phyloP scores from a whole-genome alignment of 768 basidiomycete species.

The Neoboletus brunneissimus region DNA sequence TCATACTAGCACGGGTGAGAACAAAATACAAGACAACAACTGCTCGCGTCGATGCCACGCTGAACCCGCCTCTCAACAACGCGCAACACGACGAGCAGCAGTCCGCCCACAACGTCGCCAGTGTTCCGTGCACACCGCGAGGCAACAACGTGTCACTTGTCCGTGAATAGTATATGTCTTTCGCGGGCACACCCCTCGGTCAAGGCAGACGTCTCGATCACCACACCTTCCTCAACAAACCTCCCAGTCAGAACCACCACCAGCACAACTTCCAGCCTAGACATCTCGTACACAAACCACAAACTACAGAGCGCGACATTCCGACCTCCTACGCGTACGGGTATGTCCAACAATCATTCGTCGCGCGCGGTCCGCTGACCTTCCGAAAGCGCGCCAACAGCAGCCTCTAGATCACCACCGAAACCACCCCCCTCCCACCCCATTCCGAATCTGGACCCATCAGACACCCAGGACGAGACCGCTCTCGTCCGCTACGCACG shows the following conservation, averaged over 20 bases:
- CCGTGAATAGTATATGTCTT: constrained; percentile 64
- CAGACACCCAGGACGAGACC: constrained; percentile 45
- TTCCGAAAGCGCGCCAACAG: constrained; percentile 50
- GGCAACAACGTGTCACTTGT: constrained; percentile 17
- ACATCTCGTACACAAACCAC: constrained; percentile 20
- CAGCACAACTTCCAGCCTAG: constrained; percentile 30
- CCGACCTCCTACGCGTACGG: constrained; percentile 71
- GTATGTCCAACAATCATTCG: constrained; percentile 36
- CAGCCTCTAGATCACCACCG: constrained; percentile 57
- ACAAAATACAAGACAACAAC: constrained; percentile 29
- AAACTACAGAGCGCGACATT: constrained; percentile 40
- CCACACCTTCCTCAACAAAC: constrained; percentile 70
- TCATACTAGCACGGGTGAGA: neutral
- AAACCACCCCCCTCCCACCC: constrained; percentile 38
- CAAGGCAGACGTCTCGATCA: constrained; percentile 87
- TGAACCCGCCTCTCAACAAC: neutral
- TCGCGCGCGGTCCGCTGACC: constrained; percentile 18
- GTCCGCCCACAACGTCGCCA: neutral
- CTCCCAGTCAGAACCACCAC: constrained; percentile 29
- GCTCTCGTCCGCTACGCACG: constrained; percentile 48
- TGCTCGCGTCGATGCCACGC: neutral
- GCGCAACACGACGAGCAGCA: constrained; percentile 13
- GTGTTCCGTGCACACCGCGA: constrained; percentile 5
- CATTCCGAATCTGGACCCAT: constrained; percentile 36
- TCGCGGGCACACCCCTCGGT: constrained; percentile 78